phyloP scores from a whole-genome alignment of 805 yeast species.

The Wickerhamomyces canadensis region DNA sequence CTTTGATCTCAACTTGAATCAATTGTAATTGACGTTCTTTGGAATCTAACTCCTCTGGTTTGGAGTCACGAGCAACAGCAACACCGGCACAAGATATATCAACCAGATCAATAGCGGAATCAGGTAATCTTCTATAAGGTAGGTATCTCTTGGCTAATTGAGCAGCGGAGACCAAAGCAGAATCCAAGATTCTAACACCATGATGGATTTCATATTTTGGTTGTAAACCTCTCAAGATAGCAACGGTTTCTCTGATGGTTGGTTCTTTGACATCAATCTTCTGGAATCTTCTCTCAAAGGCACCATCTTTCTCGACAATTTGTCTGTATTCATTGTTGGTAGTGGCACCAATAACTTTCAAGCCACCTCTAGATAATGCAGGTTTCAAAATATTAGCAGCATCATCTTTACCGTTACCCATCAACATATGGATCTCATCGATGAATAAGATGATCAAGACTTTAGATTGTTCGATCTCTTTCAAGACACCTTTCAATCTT shows the following conservation, averaged over 20 bases:
- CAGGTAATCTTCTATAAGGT: constrained; percentile 94
- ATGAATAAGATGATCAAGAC: constrained; percentile 85
- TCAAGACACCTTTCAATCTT: constrained; percentile 92
- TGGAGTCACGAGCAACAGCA: constrained; percentile 96
- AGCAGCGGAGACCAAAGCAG: constrained; percentile 91
- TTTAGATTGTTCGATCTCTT: constrained; percentile 85
- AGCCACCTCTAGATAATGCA: constrained; percentile 91
- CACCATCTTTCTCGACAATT: constrained; percentile 93
- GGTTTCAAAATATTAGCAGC: constrained; percentile 97
- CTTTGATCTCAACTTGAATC: constrained; percentile 92
- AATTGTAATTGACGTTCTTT: constrained; percentile 90
- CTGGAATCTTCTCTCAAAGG: constrained; percentile 97
- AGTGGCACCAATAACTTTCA: constrained; percentile 98
- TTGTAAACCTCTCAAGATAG: constrained; percentile 93
- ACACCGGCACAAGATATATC: constrained; percentile 97
- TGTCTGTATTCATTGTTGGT: constrained; percentile 92
- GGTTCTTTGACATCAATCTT: constrained; percentile 95
- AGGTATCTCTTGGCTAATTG: constrained; percentile 90
- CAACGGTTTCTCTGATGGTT: constrained; percentile 86
- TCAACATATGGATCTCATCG: constrained; percentile 98
- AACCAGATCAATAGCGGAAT: constrained; percentile 92
- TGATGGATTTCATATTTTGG: constrained; percentile 95
- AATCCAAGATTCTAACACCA: constrained; percentile 92
- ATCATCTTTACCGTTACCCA: constrained; percentile 98
- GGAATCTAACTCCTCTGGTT: constrained; percentile 93